phyloP scores from a whole-genome alignment of 306 rosid genomes.

The Glycine latifolia region DNA sequence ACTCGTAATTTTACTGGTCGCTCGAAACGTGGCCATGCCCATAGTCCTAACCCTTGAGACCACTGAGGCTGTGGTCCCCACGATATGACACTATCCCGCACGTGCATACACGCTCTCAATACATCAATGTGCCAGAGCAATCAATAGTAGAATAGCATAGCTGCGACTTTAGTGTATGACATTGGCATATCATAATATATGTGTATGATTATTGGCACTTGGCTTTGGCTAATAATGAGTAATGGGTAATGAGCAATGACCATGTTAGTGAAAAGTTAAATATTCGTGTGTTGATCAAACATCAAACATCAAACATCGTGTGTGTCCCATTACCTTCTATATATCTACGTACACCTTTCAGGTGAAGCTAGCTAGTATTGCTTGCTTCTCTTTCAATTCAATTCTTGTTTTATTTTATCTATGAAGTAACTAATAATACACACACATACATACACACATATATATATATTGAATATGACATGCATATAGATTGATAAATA shows the following conservation, averaged over 20 bases:
- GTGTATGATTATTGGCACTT: neutral
- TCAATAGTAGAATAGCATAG: neutral
- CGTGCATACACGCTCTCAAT: conserved; percentile 44
- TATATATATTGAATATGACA: conserved; percentile 19
- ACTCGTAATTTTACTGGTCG: neutral
- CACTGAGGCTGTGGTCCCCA: conserved; percentile 32
- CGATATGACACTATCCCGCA: conserved; percentile 22
- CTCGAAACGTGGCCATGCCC: conserved; percentile 46
- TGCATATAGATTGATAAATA: neutral
- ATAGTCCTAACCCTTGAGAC: neutral
- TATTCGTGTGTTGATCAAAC: neutral
- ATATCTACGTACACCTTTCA: conserved; percentile 35
- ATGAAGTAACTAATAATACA: too few species aligned
- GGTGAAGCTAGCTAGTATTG: conserved; percentile 9
- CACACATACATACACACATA: neutral
- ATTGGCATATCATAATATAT: too few species aligned
- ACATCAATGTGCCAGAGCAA: neutral
- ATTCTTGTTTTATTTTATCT: too few species aligned
- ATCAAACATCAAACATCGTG: neutral
- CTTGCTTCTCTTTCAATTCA: conserved; percentile 1
- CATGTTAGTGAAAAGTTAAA: neutral
- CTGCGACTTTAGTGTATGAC: neutral
- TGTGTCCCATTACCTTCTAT: neutral
- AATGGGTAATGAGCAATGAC: neutral
- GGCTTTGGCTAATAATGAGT: neutral